A percentile compares a stretch with the other conserved stretches of the same genome.
These are phyloP conservation scores for Ciborinia camelliae DNA, from an alignment of 2,329 filamentous ascomycete genomes.

Conservation along the genomic window DNA sequence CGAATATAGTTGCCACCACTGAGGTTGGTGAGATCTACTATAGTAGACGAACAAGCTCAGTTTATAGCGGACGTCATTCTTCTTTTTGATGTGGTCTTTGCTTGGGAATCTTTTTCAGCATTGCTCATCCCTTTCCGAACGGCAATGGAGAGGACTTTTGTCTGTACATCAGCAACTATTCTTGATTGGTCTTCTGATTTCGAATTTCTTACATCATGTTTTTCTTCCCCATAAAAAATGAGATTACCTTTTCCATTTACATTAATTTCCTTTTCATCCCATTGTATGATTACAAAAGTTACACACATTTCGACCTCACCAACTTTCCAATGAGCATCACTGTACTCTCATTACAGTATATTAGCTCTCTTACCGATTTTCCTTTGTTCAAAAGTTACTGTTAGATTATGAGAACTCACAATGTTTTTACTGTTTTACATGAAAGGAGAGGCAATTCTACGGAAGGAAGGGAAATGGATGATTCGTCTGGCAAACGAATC, in stretches of 20 bases:
- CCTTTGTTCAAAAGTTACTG: neutral
- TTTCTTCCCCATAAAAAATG: neutral
- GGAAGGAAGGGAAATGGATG: neutral
- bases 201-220: neutral
- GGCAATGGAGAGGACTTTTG: neutral
- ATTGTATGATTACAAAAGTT: neutral
- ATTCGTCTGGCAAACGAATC: neutral
- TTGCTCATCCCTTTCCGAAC: neutral
- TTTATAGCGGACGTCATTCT: neutral
- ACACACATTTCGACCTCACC: neutral
- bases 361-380: neutral
- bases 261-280: neutral
- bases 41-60: neutral
- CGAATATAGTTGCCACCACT: slow-evolving; percentile 5
- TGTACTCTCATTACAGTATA: neutral
- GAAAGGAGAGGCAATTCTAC: neutral
- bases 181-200: neutral
- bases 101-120: neutral
- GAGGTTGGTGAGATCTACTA: slow-evolving; percentile 8
- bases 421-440: neutral
- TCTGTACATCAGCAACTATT: too few relatives aligned
- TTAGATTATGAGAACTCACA: neutral
- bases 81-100: neutral
- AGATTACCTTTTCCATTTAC: neutral
- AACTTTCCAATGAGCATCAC: neutral